Base-by-base conservation (phyloP, 225 moss, liverwort and hornwort genomes). In the Neckera pumila region DNA sequence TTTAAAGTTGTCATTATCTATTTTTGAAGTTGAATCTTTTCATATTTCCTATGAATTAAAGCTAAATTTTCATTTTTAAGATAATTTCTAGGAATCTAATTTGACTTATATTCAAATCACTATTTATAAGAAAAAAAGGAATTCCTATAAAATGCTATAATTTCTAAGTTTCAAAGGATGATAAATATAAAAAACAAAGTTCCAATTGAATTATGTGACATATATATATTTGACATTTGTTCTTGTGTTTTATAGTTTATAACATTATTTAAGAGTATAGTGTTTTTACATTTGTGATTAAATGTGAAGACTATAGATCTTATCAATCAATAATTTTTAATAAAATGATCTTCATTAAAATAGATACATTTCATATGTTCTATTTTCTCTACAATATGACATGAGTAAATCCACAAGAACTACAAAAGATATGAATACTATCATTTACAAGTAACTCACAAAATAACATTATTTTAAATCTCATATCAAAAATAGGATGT, bases 51-150 rank as follows among this genome's bases (percentile, higher is more conserved):
- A 4, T 33, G 14, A 42, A 31, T 62, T 45, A 18, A 7, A 26
- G 27, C 17, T 57, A 56, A 11, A 57, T 2, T 57, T 10, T 79
- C 11, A 11, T 58, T 27, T 10, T 17, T 0, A 58, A 79, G 12
- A 40, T 11, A 58, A 30, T 33, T 45, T 3, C 10, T 12, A 15
- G 14, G 6, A 62, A 43, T 33, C 1, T 42, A 2, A 81, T 62
- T 34, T 62, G 45, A 81, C 21, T 4, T 33, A 61, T 14, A 45
- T 45, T 22, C 33, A 45, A 80, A 20, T 81, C 7, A 60, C 0
- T 2, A 0, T 1, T 30, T 19, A 20, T 0, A 51, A 49, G 13
- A 49, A 28, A 19, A 61, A 22, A 21, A 3, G 5, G 2, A 84
- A 6, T 56, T 33, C 23, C n/a, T 25, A 1, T 30, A 4, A 22